Evolutionary conservation across 768 basidiomycete species (phyloP), one percentile per base, ranked within the genome.

Genomic region (Boletus sp.): DNA sequence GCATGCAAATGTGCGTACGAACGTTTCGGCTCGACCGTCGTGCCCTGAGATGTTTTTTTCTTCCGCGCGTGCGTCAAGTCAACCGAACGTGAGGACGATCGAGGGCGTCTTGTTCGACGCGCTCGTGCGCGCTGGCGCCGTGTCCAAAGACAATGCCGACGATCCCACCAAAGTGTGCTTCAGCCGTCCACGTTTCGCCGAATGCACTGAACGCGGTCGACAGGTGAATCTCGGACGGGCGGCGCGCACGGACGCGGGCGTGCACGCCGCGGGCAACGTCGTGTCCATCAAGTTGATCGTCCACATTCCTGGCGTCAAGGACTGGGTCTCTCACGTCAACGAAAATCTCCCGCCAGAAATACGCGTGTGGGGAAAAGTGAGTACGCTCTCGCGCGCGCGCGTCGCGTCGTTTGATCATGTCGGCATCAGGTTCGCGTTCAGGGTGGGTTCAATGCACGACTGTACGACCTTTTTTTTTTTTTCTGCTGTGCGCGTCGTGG

Each of bases 191-290:
- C 35, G 14, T 40, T n/a, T 18, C 20, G 2, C n/a, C 2, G 8
- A 30, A n/a, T n/a, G 10, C 32, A 45, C 41, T 28, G 41, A 55
- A 14, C 28, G 41, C 18, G 17, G 7, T 49, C n/a, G 3, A 33
- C 65, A 95, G 92, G 91, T 96, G 50, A 81, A 78, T 47, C 82
- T 98, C 12, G 86, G 83, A 20, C 84, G 97, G 32, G 93, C 96
- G 8, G 97, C 97, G 18, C 80, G 97, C 9, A 99, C 97, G 1
- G 97, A 99, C 71, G 92, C 95, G 2, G 97, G 97, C 28, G 97
- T 99, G 7, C 95, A 97, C 69, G 97, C 97, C 12, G 94, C 94
- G 24, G 91, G 95, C 10, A 99, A 99, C 69, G 76, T 95, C 30
- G 90, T 98, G 3, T 89, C 92, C 28, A 79, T 97, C 66, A 97